Evolutionary conservation across 2,329 filamentous ascomycete species (phyloP), one percentile per base, ranked within the genome.

Genomic region (Cadophora luteo-olivacea): DNA sequence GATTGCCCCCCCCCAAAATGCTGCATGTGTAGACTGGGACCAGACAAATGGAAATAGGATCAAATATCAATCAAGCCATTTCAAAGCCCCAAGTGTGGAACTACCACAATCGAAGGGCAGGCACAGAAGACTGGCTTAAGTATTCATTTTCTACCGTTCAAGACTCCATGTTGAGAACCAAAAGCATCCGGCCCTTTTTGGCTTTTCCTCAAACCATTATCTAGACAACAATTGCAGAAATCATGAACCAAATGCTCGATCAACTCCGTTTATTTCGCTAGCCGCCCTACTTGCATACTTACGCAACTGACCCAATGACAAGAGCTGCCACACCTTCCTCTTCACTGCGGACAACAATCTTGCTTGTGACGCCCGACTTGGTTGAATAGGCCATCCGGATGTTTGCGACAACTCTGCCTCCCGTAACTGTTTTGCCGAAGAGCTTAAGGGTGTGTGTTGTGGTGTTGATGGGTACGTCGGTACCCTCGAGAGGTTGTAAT

Each of bases 401-500:
- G 73, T 89, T 90, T 69, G 92, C 92, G 66, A 94, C 93, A 19
- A 99, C 95, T 77, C 91, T 91, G 73, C 96, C 96, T 45, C 95
- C 96, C 41, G 88, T 90, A 71, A 98, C 91, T 54, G 93, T 97
- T 89, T 97, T 98, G 79, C 96, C 96, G 79, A 97, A 92, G 45
- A 99, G 85, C 83, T 97, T 98, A 79, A 99, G 90, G 4, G 94
- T 94, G 81, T 99, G 96, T 71, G 94, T 97, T 69, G 90, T 94
- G 77, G 91, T 91, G 78, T 91, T 97, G 74, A 97, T 85, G 0
- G 93, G 91, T 49, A 99, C 90, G 74, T 99, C 96, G 38, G 92
- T 97, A 75, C 95, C 96, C 76, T 99, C 96, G 57, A 99, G 87
- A 14, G 96, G 93, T 80, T 98, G 96, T 77, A 99, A 85, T 38